phyloP scores from a whole-genome alignment of 768 basidiomycete species.

The Termitomyces sp. region DNA sequence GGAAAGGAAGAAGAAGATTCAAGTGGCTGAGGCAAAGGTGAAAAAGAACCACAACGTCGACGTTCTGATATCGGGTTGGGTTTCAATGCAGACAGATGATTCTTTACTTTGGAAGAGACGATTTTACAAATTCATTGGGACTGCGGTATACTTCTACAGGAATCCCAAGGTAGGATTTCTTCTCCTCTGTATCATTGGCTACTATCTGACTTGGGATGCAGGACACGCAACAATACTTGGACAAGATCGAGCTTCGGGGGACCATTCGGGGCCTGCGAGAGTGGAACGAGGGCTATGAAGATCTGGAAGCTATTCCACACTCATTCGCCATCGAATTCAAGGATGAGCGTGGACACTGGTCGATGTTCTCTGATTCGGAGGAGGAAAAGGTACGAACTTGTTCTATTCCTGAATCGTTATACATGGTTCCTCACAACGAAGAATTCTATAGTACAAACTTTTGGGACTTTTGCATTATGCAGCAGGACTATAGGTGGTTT shows the following conservation, averaged over 20 bases:
- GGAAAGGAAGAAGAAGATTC: conserved; percentile 44
- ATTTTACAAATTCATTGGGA: conserved; percentile 55
- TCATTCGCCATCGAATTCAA: conserved; percentile 66
- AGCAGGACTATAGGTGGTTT: conserved; percentile 31
- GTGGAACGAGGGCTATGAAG: conserved; percentile 67
- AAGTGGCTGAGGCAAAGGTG: conserved; percentile 39
- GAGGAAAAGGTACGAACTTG: conserved; percentile 50
- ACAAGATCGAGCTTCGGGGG: conserved; percentile 45
- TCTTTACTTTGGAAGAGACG: conserved; percentile 59
- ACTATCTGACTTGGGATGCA: conserved; percentile 15
- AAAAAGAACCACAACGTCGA: conserved; percentile 32
- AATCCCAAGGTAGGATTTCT: conserved; percentile 41
- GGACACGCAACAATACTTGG: conserved; percentile 36
- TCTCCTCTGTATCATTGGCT: not conserved
- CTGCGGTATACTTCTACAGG: conserved; percentile 44
- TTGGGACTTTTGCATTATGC: conserved; percentile 44
- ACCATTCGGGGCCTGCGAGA: conserved; percentile 47
- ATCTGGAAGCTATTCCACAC: conserved; percentile 59
- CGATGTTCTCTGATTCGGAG: conserved; percentile 59
- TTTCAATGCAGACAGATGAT: conserved; percentile 55
- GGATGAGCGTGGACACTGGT: conserved; percentile 46
- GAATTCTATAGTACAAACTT: conserved; percentile 36
- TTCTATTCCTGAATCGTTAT: not conserved
- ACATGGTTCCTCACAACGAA: not conserved
- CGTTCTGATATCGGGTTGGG: conserved; percentile 48